Evolutionary conservation across 371 early-diverging fungal genomes (phyloP), one percentile per base, ranked within the genome.

Genomic region (Paraphysoderma sedebokerense): DNA sequence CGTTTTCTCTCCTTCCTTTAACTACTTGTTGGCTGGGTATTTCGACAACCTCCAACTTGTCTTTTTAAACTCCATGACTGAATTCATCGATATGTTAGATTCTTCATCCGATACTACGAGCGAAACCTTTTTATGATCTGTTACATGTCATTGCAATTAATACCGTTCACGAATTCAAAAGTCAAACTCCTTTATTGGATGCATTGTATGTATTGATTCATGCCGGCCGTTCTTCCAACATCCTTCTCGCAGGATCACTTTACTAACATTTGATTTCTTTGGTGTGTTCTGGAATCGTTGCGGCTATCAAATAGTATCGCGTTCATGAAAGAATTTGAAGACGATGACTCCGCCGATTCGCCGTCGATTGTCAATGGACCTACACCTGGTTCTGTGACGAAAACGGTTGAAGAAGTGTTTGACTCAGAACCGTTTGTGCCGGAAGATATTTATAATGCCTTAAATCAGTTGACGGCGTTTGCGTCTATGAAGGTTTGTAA

Each of bases 391-490:
- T n/a, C n/a, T n/a, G n/a, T n/a, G n/a, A n/a, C n/a, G n/a, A n/a
- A n/a, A n/a, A n/a, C n/a, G n/a, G n/a, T n/a, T n/a, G n/a, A n/a
- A n/a, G n/a, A n/a, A n/a, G n/a, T n/a, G n/a, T n/a, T n/a, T n/a
- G 76, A 69, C 49, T 79, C 75, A 19, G 72, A 77, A n/a, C 77
- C 90, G 0, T 86, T 96, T 67, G 82, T 82, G 12, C 92, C 93
- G 0, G 91, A 89, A 51, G 79, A 83, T 56, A 87, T 96, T 2
- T 93, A 93, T 52, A 82, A 87, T 51, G 85, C 90, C 12, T 59
- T 93, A 27, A 71, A 85, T 27, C 66, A 74, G 13, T 70, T 76
- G 56, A 82, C 81, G 46, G 71, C 79, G 32, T 82, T 88, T 38
- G 80, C 86, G 49, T 81, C 86, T 0, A 66, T 82, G 52, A 77